Conservation (phyloP, 2,329 filamentous ascomycete species). For the Aspergillus aculeatinus region DNA sequence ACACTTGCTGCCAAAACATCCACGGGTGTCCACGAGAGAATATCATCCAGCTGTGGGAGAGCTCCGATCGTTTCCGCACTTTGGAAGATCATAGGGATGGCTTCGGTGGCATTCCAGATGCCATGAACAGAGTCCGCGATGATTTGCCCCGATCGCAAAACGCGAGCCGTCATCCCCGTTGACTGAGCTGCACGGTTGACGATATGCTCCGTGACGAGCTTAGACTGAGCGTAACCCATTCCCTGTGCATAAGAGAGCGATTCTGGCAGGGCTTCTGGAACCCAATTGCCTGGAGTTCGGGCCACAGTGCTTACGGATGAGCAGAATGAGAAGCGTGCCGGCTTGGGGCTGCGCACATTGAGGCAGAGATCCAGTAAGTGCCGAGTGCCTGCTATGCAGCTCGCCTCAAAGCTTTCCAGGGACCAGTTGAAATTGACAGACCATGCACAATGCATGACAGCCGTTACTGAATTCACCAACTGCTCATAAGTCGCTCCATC, state of each 20-base stretch:
- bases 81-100: conserved; percentile 53
- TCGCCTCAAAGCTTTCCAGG: conserved; percentile 55
- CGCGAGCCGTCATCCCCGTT: conserved; percentile 18
- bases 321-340: conserved; percentile 37
- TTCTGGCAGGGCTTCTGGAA: conserved; percentile 37
- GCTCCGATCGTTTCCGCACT: conserved; percentile 45
- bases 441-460: conserved; percentile 67
- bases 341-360: conserved; percentile 15
- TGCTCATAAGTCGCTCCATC: conserved; percentile 39
- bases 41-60: conserved; percentile 49
- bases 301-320: conserved; percentile 49
- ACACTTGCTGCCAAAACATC: conserved; percentile 42
- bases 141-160: conserved; percentile 35
- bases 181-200: conserved; percentile 19
- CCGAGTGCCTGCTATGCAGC: conserved; percentile 48
- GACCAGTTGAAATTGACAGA: conserved; percentile 62
- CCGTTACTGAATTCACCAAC: conserved; percentile 45
- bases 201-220: conserved; percentile 37
- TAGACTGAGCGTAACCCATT: conserved; percentile 42
- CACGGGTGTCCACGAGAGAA: conserved; percentile 45
- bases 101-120: conserved; percentile 26
- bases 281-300: conserved; percentile 23
- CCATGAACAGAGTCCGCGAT: conserved; percentile 27
- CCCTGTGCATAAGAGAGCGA: conserved; percentile 35
- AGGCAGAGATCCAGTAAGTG: conserved; percentile 45